Percentiles rank a stretch among this genome's conserved stretches.
phyloP scores from a whole-genome alignment of 148 eudicot species.

The Cornus kousa region DNA sequence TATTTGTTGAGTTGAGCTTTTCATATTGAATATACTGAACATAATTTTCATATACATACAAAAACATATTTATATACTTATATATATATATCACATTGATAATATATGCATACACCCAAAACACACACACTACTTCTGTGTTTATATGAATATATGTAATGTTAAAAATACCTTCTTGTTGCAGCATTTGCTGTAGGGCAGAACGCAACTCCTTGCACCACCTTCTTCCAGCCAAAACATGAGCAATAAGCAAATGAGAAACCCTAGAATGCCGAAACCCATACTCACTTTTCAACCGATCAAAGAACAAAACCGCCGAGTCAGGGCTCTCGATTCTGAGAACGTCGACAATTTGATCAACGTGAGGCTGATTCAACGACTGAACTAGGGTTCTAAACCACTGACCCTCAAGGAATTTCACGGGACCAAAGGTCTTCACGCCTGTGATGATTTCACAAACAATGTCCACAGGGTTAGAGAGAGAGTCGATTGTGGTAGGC shows the following conservation, averaged over 20 bases:
- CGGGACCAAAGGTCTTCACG: constrained; percentile 18
- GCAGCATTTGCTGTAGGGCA: constrained; percentile 31
- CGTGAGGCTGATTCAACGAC: constrained; percentile 21
- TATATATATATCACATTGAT: background rate
- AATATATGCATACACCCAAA: background rate
- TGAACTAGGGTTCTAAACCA: constrained; percentile 21
- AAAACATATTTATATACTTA: background rate
- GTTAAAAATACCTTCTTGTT: constrained; percentile 42
- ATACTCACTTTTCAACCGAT: constrained; percentile 37
- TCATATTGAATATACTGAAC: background rate
- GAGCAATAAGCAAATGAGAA: constrained; percentile 51
- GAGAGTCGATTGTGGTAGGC: background rate
- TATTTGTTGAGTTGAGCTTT: too few relatives aligned
- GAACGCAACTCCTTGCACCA: constrained; percentile 34
- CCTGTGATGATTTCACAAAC: constrained; percentile 21
- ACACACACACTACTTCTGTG: background rate
- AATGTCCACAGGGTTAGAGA: background rate
- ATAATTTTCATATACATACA: background rate
- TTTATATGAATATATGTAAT: background rate
- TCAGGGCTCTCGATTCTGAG: constrained; percentile 26
- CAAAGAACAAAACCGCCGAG: constrained; percentile 41
- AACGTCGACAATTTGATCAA: constrained; percentile 36
- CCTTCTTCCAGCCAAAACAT: constrained; percentile 45
- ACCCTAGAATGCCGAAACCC: constrained; percentile 46
- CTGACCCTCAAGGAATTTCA: constrained; percentile 15